phyloP scores from a whole-genome alignment of 1,139 yeast genomes.

The Diutina mesorugosa region DNA sequence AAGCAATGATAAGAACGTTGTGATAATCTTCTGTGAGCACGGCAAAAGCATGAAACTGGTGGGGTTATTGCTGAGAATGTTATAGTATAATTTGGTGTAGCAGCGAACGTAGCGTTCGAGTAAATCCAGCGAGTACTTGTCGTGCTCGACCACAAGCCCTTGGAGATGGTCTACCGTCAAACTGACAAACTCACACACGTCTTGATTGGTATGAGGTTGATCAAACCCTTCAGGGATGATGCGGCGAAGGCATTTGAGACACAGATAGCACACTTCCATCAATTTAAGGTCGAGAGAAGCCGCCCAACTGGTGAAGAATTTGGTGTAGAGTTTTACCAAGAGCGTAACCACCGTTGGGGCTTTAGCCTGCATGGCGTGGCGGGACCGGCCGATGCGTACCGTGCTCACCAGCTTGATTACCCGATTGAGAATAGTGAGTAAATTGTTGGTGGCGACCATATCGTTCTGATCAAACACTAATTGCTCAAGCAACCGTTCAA shows the following conservation, averaged over 20 bases:
- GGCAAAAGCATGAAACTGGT: slow-evolving; percentile 63
- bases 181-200: slow-evolving; percentile 47
- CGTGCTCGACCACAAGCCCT: slow-evolving; percentile 40
- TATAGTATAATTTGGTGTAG: slow-evolving; percentile 60
- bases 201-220: slow-evolving; percentile 46
- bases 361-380: slow-evolving; percentile 66
- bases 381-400: slow-evolving; percentile 72
- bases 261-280: slow-evolving; percentile 64
- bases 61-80: slow-evolving; percentile 45
- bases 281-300: slow-evolving; percentile 24
- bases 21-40: slow-evolving; percentile 44
- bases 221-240: slow-evolving; percentile 70
- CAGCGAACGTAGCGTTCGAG: slow-evolving; percentile 64
- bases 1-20: slow-evolving; percentile 43
- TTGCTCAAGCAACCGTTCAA: slow-evolving; percentile 27
- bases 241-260: slow-evolving; percentile 64
- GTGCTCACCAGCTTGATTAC: slow-evolving; percentile 59
- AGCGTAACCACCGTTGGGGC: slow-evolving; percentile 50
- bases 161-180: slow-evolving; percentile 49
- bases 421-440: slow-evolving; percentile 44
- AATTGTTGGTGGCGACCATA: slow-evolving; percentile 9
- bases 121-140: slow-evolving; percentile 37
- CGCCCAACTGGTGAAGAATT: slow-evolving; percentile 55
- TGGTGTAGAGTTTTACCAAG: slow-evolving; percentile 44
- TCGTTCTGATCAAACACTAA: slow-evolving; percentile 34